Base-by-base conservation (phyloP, 768 basidiomycete species). In the Mrakia frigida region DNA sequence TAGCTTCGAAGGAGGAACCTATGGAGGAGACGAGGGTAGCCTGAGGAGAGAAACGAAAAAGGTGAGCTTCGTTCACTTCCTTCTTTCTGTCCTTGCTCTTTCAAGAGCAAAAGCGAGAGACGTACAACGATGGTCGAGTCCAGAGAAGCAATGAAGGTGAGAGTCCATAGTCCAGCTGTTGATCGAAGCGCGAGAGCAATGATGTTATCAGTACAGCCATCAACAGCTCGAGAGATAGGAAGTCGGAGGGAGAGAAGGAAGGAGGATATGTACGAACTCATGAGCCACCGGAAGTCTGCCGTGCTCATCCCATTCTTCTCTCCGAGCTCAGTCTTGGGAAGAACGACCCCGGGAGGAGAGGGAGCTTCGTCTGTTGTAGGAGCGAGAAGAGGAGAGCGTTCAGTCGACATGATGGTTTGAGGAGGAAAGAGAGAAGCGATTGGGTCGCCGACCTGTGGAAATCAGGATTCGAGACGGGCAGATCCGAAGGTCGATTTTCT, bases 101-200 rank as follows among this genome's bases (percentile, higher is more conserved):
- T 16, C 10, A 5, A 35, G 50, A 23, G 5, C 31, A 9, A 11
- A 6, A 33, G 41, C 23, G 23, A 0, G 31, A 52, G n/a, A 74
- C 73, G 28, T 7, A 68, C 74, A 13, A 71, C 76, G 18, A 77
- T 71, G 10, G 76, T 77, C 3, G 70, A 71, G 52, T 77, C 76
- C 11, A 77, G 67, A 11, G 63, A 39, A 43, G 76, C 76, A 23
- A 77, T 35, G 56, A 77, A 77, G 21, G 76, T 73, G 60, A 77
- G 65, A 21, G 65, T 77, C 76, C 76, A 77, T 6, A 77, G 71
- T n/a, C 76, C 76, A 37, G 61, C 76, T 73, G 52, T 21, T 21
- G 2, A 11, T 31, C n/a, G 28, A 21, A 14, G 6, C 9, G 33
- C 67, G 6, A 61, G 43, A 23, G n/a, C 13, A 31, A 35, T 1